Conservation (phyloP, 2,329 filamentous ascomycete species). For the Coniochaeta ligniaria region DNA sequence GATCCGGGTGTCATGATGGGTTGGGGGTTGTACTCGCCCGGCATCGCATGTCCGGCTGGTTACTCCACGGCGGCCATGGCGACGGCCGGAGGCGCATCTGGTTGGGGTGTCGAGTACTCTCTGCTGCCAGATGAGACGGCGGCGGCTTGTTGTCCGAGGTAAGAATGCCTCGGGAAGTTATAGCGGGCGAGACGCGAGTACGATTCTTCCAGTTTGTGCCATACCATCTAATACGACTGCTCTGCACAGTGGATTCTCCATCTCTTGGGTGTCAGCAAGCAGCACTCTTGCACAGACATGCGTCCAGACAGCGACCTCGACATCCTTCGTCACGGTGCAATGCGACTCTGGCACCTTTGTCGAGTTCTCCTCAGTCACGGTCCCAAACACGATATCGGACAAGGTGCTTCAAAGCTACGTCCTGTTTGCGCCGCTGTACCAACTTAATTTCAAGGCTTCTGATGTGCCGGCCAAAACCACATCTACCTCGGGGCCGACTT, state of each 20-base stretch:
- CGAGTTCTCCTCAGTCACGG: background rate
- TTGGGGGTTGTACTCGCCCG: conserved; percentile 24
- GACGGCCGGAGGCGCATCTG: conserved; percentile 7
- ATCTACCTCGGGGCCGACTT: background rate
- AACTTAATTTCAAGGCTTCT: conserved; percentile 1
- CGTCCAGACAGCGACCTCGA: background rate
- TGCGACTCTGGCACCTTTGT: background rate
- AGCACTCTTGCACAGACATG: background rate
- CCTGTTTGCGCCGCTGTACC: conserved; percentile 2
- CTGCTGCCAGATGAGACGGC: conserved; percentile 3
- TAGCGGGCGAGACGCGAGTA: background rate
- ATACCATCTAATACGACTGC: background rate
- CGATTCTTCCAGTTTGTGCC: no score
- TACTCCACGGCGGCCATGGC: conserved; percentile 19
- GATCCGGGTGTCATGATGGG: conserved; percentile 14
- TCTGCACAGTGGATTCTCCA: background rate
- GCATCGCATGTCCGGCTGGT: conserved; percentile 19
- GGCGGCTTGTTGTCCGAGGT: conserved; percentile 4
- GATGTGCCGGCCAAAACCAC: background rate
- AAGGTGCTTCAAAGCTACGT: background rate
- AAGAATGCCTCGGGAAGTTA: background rate
- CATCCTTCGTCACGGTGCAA: background rate
- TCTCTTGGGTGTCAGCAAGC: background rate
- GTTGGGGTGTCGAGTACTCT: conserved; percentile 2
- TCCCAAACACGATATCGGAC: background rate